Evolutionary conservation across 1,139 yeast species (phyloP), one percentile per base, ranked within the genome.

Genomic region (Kodamaea alishanica): DNA sequence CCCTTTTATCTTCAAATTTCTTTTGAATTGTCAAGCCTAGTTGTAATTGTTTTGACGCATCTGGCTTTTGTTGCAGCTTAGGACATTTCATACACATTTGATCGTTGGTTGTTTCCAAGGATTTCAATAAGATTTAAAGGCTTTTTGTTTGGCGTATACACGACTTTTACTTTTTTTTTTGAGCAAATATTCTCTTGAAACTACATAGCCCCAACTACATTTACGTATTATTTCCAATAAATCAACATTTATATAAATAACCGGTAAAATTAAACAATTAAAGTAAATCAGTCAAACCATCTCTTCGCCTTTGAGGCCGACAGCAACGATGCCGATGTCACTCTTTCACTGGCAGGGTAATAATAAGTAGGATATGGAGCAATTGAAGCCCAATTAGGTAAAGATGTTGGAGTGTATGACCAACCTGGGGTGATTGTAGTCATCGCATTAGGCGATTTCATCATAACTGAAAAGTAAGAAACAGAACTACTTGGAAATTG

Each of bases 401-500:
- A 70, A 8, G 89, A 81, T n/a, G 75, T 69, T 47, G 77, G 71
- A 0, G 84, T 70, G 56, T 87, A 87, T 26, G 81, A 71, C 94
- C 95, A 84, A 36, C 92, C 90, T 6, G 90, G 87, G 1, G 96
- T 87, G 24, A 78, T 49, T 1, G 96, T 87, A 5, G 92, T 73
- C 28, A 56, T 47, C 36, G 73, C 79, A 11, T 59, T 61, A 10
- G 85, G 78, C 2, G 77, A 58, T 2, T 59, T 51, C 6, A 54
- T 51, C 23, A 62, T 41, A 0, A 82, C 63, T 3, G 77, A 45
- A 57, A 70, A 80, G 40, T 56, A 60, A 0, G 86, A 73, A 24
- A 82, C 88, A 0, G 83, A 68, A 45, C 88, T 79, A 1, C 90
- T 75, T 12, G 90, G 80, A 57, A 64, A 82, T 48, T 71, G 65